Percentiles rank a stretch among this genome's conserved stretches.
Conservation (phyloP, 2,329 filamentous ascomycete species). For the Colletotrichum truncatum region DNA sequence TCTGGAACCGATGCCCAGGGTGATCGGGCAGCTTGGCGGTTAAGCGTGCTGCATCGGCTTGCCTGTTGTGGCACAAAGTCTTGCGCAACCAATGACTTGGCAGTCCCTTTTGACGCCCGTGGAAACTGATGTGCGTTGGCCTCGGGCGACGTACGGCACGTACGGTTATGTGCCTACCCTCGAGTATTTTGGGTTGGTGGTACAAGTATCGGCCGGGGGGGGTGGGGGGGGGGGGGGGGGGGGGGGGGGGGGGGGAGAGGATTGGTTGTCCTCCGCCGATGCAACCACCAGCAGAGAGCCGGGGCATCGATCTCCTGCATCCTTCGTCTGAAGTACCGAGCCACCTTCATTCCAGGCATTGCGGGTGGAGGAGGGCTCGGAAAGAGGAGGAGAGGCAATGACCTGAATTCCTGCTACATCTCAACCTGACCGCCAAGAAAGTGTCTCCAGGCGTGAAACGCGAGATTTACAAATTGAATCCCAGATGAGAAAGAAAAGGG, state of each 20-base stretch:
- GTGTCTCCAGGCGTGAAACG: conserved; percentile 27
- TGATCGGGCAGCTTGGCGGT: conserved; percentile 24
- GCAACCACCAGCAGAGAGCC: conserved; percentile 26
- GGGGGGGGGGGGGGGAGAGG: no score
- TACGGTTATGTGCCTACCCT: no score
- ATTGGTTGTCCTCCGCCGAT: conserved; percentile 13
- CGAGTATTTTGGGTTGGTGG: no score
- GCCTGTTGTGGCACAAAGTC: background rate
- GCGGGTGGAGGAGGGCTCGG: background rate
- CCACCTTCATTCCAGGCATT: background rate
- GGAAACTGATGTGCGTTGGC: background rate
- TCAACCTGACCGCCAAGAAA: conserved; percentile 26
- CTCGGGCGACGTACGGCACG: background rate
- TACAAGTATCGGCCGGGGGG: no score
- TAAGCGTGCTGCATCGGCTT: background rate
- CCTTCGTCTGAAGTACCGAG: conserved; percentile 23
- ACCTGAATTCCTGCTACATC: conserved; percentile 12
- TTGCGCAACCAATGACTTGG: conserved; percentile 1
- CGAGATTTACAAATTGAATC: conserved; percentile 19
- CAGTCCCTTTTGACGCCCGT: background rate
- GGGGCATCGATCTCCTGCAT: conserved; percentile 17
- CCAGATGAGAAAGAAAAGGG: background rate
- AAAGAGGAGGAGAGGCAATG: background rate
- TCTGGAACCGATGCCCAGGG: conserved; percentile 25
- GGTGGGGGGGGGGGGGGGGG: no score